Base-by-base conservation (phyloP, 1,284 basidiomycete genomes). In the Gymnopus androsaceus region DNA sequence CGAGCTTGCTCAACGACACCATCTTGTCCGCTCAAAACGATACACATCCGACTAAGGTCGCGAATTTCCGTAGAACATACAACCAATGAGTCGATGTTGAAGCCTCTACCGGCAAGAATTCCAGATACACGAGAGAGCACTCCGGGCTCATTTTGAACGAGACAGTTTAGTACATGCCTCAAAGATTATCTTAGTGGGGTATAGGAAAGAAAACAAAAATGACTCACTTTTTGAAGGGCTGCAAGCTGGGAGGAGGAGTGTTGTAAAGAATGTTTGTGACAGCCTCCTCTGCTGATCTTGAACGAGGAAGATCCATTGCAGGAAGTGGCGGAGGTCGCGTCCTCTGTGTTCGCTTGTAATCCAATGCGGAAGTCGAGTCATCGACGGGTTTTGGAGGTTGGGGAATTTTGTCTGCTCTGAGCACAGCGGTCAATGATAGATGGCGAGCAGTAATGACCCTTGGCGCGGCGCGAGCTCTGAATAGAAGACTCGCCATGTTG, bases 131-230 rank as follows among this genome's bases (percentile, higher is more conserved):
- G 90, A 21, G 96, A 98, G 19, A 99, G 82, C 17, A 99, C 97
- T 71, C 97, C 97, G 2, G 97, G 97, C 75, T 99, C 97, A 71
- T 99, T 98, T 75, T 99, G 97, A 6, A 99, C 97, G 59, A 99
- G 86, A 74, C 95, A 98, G 77, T 99, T 99, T 62, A 99, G 83
- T 58, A 96, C 87, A 70, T 99, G 97, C 70, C 95, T 91, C 68
- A 59, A 28, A 62, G 62, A 59, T 31, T 21, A 45, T 61, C 34
- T 62, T 56, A 48, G 61, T 60, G 19, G 33, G 15, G 31, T 42
- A 15, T 12, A 25, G 28, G 4, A 17, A 44, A 50, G 36, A 36
- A 42, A 31, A 27, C 33, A 45, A 55, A 31, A 51, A 42, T 27
- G 42, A 76, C 83, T 59, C 62, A 94, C 91, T 93, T 92, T 83